Base-by-base conservation (phyloP, 75 land plant species). In the Picea glauca region DNA sequence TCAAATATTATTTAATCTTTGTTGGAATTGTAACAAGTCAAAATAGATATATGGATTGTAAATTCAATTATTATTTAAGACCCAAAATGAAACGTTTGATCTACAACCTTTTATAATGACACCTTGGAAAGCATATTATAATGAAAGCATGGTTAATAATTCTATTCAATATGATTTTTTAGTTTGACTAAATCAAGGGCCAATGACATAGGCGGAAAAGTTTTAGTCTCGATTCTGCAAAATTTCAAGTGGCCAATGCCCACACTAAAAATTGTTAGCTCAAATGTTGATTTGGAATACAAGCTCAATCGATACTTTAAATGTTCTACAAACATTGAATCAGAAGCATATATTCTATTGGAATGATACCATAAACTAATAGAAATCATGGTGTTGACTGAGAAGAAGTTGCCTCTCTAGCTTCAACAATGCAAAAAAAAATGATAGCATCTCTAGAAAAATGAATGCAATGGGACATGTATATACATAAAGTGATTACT, bases 241-340 rank as follows among this genome's bases (percentile, higher is more conserved):
- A 46, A 46, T 4, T 1, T 67, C 21, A 38, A 33, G 72, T 74
- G 76, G 76, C 58, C 31, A 46, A n/a, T 26, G 31, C 58, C 58
- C 26, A 30, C 70, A n/a, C 17, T 50, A 23, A 79, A 54, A 40
- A 33, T 20, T 31, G 8, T 76, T 21, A 66, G 31, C 60, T 13
- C 18, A 13, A 33, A 79, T 2, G 84, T 76, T 2, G 84, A 83
- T 18, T 31, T 62, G 15, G 73, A 43, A 58, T 57, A 81, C 35
- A 90, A 79, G 77, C 78, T 82, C 59, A 79, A 32, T 13, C 82
- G 81, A 62, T 88, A 91, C 62, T 46, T 78, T 2, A 91, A 88
- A 31, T 88, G 92, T 76, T 68, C 57, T 8, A 31, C 76, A 5
- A 88, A 86, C 58, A 86, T 74, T 76, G 88, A 88, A 72, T 66